Base-by-base conservation (phyloP, 352 stramenopile genomes). In the Pythium brachiatum region DNA sequence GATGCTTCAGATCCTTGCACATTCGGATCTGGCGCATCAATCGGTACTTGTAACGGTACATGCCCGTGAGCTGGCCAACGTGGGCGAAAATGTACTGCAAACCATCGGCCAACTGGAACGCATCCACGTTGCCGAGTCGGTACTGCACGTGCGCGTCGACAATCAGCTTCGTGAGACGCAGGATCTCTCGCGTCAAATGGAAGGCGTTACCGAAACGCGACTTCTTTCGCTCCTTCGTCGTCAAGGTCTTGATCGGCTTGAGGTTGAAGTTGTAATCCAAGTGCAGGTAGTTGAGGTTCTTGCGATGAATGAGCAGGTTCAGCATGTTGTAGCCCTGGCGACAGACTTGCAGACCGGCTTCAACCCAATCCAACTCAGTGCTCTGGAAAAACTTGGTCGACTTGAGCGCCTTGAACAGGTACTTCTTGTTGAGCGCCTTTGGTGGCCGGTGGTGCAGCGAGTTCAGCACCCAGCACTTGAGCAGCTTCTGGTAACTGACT, bases 221-320 rank as follows among this genome's bases (percentile, higher is more conserved):
- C 71, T 99, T 99, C 74, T 99, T 99, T 31, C 98, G 84, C 70
- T 99, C 98, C 76, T 99, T 99, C 2, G 98, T 99, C 12, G 98
- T 99, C 57, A 99, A 79, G 31, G 97, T 99, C 85, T 99, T 99
- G 77, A 98, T 99, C 5, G 98, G 98, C 77, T 99, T 99, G n/a
- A 99, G 74, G 79, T 99, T 99, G 73, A 99, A 99, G 73, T 99
- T 99, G 89, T 99, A 99, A 75, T 99, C 98, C 65, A 99, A 84
- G 79, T 99, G 97, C 34, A 99, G 78, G 73, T 99, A 99, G 72
- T 99, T 99, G 16, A 99, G 76, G 69, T 99, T 98, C 75, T 99
- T 99, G 51, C 97, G 88, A 69, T 99, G 97, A 66, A 99, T 99
- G 26, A 99, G 75, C 54, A 99, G 73, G 72, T 99, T 99, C 29